Evolutionary conservation across 1,284 basidiomycete genomes (phyloP).

Genomic region (Exobasidium cylindrosporum): DNA sequence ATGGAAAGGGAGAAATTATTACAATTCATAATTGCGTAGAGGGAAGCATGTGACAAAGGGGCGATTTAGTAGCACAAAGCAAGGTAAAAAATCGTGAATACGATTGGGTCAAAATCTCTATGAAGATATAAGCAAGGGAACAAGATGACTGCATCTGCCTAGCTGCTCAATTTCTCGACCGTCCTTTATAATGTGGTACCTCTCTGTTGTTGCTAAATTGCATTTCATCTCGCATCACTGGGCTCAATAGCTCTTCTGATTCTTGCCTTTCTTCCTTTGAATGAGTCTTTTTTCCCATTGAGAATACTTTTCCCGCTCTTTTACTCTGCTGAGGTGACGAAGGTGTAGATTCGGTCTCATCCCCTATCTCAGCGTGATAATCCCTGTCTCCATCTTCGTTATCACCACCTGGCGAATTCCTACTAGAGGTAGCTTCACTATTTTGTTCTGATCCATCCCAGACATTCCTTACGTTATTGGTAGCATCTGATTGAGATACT

Average conservation of each 20-base stretch:
- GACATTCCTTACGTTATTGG: neutral
- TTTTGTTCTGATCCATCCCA: neutral
- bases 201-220: too few relatives aligned
- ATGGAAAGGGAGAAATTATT: too few relatives aligned
- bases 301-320: neutral
- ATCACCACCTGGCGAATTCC: neutral
- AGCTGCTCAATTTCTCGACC: neutral
- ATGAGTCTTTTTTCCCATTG: neutral
- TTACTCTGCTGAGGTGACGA: neutral
- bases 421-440: neutral
- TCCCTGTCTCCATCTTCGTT: neutral
- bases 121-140: too few relatives aligned
- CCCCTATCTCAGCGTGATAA: neutral
- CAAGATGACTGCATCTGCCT: too few relatives aligned
- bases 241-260: constrained; percentile 6
- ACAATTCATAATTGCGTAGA: too few relatives aligned
- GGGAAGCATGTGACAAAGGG: too few relatives aligned
- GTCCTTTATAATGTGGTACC: neutral
- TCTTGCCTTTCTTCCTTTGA: neutral
- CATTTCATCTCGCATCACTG: neutral
- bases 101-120: too few relatives aligned
- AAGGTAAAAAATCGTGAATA: too few relatives aligned
- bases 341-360: neutral
- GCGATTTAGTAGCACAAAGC: too few relatives aligned
- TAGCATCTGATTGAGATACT: neutral